These are phyloP conservation scores for Eutypella sp. DNA, from an alignment of 2,329 filamentous ascomycete species.

Conservation along the genomic window DNA sequence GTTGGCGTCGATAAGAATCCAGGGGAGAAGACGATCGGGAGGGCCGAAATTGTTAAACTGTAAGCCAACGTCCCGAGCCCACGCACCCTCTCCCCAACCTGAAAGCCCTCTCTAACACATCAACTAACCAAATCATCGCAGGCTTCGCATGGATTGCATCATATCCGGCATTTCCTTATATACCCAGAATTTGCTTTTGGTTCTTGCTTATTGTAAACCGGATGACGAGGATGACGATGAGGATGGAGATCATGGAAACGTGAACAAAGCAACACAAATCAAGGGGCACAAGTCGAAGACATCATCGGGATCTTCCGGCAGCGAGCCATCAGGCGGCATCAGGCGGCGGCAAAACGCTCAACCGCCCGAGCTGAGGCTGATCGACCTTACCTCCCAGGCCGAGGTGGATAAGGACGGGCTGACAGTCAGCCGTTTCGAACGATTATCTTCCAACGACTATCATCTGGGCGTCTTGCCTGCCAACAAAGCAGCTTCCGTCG, in stretches of 20 bases:
- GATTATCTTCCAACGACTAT: slow-evolving; percentile 83
- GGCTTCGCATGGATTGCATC: slow-evolving; percentile 92
- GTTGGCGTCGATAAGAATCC: slow-evolving; percentile 60
- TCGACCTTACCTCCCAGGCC: slow-evolving; percentile 81
- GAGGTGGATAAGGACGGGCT: slow-evolving; percentile 85
- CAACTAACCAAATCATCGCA: slow-evolving; percentile 37
- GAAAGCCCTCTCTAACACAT: background rate
- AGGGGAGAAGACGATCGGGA: slow-evolving; percentile 68
- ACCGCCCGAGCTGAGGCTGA: slow-evolving; percentile 83
- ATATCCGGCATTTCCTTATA: slow-evolving; percentile 96
- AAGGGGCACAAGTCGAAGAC: slow-evolving; percentile 35
- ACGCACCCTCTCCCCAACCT: background rate
- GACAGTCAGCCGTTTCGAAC: slow-evolving; percentile 80
- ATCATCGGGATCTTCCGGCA: slow-evolving; percentile 46
- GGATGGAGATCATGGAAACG: too few relatives aligned
- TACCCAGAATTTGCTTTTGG: slow-evolving; percentile 83
- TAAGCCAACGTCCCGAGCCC: slow-evolving; percentile 43
- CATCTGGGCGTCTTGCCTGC: slow-evolving; percentile 82
- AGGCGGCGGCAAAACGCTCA: slow-evolving; percentile 71
- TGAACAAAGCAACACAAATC: slow-evolving; percentile 23
- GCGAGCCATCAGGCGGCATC: slow-evolving; percentile 60
- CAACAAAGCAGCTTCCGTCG: slow-evolving; percentile 58
- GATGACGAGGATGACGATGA: slow-evolving; percentile 58
- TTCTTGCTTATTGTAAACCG: slow-evolving; percentile 82
- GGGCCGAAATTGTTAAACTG: slow-evolving; percentile 89